These are phyloP conservation scores for Larix kaempferi DNA, from an alignment of 75 land plant species.

Conservation along the genomic window DNA sequence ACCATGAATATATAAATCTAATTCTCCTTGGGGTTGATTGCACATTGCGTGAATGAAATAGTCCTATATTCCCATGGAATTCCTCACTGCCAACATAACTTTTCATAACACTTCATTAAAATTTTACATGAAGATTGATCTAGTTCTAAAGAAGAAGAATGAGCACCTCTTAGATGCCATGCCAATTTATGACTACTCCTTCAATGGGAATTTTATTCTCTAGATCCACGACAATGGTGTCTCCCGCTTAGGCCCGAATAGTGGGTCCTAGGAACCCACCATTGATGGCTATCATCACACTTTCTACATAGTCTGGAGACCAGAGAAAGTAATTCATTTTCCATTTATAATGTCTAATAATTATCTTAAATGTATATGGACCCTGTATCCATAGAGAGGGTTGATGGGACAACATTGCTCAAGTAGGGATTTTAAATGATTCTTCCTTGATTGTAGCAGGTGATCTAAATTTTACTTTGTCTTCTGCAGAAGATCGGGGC, in stretches of 20 bases:
- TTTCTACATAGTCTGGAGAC: constrained; percentile 15
- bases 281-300: constrained; percentile 60
- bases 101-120: background rate
- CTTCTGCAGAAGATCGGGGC: too few relatives aligned
- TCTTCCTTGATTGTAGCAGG: too few relatives aligned
- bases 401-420: too few relatives aligned
- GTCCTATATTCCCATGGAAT: background rate
- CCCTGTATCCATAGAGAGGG: too few relatives aligned
- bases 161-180: constrained; percentile 66
- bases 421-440: too few relatives aligned
- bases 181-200: constrained; percentile 76
- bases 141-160: too few relatives aligned
- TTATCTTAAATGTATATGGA: too few relatives aligned
- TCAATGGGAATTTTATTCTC: constrained; percentile 57
- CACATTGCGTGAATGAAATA: constrained; percentile 1
- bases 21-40: background rate
- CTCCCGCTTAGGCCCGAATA: constrained; percentile 52
- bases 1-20: background rate
- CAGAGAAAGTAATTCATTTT: too few relatives aligned
- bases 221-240: constrained; percentile 52
- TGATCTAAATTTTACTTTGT: too few relatives aligned
- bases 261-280: constrained; percentile 82
- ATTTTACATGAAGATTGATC: too few relatives aligned
- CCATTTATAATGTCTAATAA: too few relatives aligned
- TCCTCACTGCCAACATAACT: constrained; percentile 5